Percentiles rank a stretch among this genome's conserved stretches.
Conservation (phyloP, 129 eudicot species). For the Smallanthus sonchifolius region DNA sequence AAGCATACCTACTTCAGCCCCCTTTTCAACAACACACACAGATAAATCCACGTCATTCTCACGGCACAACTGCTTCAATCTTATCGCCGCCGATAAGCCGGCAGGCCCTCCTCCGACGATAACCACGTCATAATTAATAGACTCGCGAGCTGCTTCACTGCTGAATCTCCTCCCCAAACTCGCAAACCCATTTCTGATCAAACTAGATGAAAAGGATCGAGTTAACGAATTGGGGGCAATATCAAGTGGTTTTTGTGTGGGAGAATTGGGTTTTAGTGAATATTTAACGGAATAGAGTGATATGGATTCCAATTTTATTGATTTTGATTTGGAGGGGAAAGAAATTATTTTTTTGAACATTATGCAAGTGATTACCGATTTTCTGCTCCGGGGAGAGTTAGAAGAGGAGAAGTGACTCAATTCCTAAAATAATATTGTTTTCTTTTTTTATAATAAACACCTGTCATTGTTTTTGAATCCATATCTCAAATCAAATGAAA, state of each 20-base stretch:
- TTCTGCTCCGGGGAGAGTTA: not conserved
- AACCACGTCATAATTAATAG: constrained; percentile 76
- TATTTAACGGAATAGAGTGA: constrained; percentile 1
- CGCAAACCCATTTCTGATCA: constrained; percentile 30
- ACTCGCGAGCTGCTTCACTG: constrained; percentile 51
- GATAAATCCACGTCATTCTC: constrained; percentile 66
- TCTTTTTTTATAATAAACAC: too few relatives aligned
- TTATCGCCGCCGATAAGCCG: constrained; percentile 86
- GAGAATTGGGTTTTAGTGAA: not conserved
- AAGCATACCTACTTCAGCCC: constrained; percentile 83
- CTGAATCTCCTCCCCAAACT: constrained; percentile 35
- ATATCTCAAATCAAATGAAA: too few relatives aligned
- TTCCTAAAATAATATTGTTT: not conserved
- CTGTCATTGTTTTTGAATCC: too few relatives aligned
- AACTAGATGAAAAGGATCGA: constrained; percentile 30
- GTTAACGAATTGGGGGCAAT: not conserved
- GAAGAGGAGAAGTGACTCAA: not conserved
- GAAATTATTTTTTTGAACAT: constrained; percentile 30
- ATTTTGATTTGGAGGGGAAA: constrained; percentile 22
- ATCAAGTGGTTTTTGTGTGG: not conserved
- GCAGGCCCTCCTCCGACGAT: constrained; percentile 97
- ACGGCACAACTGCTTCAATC: constrained; percentile 75
- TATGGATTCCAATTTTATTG: constrained; percentile 5
- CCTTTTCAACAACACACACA: constrained; percentile 91
- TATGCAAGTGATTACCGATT: not conserved